A percentile compares a stretch with the other conserved stretches of the same genome.
Evolutionary conservation across 2,329 filamentous ascomycete species (phyloP).

Genomic region (Nothophoma quercina): DNA sequence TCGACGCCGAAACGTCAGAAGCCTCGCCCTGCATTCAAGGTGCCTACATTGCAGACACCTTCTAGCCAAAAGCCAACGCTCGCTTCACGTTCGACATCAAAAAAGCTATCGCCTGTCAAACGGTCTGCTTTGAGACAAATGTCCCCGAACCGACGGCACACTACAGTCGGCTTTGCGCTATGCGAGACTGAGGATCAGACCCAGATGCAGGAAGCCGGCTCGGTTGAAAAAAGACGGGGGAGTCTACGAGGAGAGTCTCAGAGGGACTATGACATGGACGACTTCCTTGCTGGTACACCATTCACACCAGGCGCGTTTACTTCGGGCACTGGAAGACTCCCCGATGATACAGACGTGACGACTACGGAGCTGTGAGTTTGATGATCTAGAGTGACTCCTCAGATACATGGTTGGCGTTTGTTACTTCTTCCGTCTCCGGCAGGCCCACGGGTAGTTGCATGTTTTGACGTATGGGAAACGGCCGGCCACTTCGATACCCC

Average conservation of each 20-base stretch:
- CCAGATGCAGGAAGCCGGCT: slow-evolving; percentile 3
- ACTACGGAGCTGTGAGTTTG: slow-evolving; percentile 32
- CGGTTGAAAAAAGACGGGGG: slow-evolving; percentile 21
- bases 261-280: slow-evolving; percentile 49
- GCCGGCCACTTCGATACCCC: slow-evolving; percentile 1
- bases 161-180: slow-evolving; percentile 34
- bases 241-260: slow-evolving; percentile 31
- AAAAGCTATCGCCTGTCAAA: slow-evolving; percentile 32
- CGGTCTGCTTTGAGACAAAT: slow-evolving; percentile 40
- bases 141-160: slow-evolving; percentile 46
- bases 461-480: neutral
- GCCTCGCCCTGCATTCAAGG: slow-evolving; percentile 42
- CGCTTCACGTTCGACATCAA: slow-evolving; percentile 20
- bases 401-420: neutral
- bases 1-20: slow-evolving; percentile 54
- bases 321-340: slow-evolving; percentile 31
- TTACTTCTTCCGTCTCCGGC: neutral
- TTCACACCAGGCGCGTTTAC: slow-evolving; percentile 39
- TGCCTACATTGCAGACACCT: slow-evolving; percentile 40
- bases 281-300: slow-evolving; percentile 50
- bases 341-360: slow-evolving; percentile 29
- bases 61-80: slow-evolving; percentile 26
- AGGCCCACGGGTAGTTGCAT: slow-evolving; percentile 7
- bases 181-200: slow-evolving; percentile 25
- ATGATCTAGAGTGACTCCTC: neutral